Evolutionary conservation across 2,329 filamentous ascomycete species (phyloP), one percentile per base, ranked within the genome.

Genomic region (Penicillium concentricum): DNA sequence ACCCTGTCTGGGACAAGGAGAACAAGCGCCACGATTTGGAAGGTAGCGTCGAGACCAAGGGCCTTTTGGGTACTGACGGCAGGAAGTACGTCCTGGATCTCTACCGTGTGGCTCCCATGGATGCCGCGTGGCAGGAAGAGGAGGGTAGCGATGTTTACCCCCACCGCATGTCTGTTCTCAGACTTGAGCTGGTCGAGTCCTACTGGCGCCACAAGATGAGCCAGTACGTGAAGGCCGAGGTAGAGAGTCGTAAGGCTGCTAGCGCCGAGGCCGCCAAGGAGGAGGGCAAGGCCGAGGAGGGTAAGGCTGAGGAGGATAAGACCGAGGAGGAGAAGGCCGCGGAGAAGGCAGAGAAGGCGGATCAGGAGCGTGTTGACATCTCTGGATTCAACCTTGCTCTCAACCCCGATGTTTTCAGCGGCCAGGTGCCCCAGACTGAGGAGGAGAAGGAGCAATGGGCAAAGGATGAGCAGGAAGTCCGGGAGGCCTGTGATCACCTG

Each of bases 1-100:
- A 99, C 73, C 82, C 92, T 43, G 95, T 99, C 4, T 99, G 94
- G 94, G 94, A 99, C 76, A 97, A 97, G 82, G 91, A 96, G 67
- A 86, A 87, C 64, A 89, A 92, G 76, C 86, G 89, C 60, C 92
- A 96, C 68, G 91, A 97, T 60, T 82, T 99, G 4, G 93, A 97
- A 75, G 91, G 90, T 39, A 97, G 92, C 68, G 92, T 99, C 15
- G 94, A 99, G 77, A 99, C 94, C 51, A 99, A 99, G 80, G 94
- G 94, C 51, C 81, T 99, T n/a, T 82, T 99, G 67, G 94, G 94
- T 46, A 99, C 94, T 1, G 94, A 99, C 70, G 94, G 92, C 37
- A 86, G 94, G 67, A 97, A 96, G 74, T 99, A 99, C 71, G 91
- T 97, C n/a, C 84, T 99, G 49, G 94, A 99, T 69, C 79, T 99